These are phyloP conservation scores for Wickerhamomyces sp. DNA, from an alignment of 1,139 yeast genomes.

Conservation along the genomic window DNA sequence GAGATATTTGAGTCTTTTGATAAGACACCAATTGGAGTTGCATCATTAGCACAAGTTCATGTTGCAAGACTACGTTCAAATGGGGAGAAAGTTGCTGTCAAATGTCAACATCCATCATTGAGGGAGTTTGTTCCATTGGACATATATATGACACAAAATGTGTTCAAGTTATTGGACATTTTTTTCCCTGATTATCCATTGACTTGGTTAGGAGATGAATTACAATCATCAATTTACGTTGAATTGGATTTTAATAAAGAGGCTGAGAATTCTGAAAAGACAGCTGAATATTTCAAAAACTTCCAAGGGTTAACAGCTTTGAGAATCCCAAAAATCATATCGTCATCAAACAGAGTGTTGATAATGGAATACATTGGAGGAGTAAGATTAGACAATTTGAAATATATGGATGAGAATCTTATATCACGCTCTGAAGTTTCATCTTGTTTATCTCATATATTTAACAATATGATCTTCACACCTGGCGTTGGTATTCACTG, in stretches of 20 bases:
- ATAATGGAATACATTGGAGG: conserved; percentile 89
- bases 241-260: conserved; percentile 87
- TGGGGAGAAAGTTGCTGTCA: conserved; percentile 84
- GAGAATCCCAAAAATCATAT: conserved; percentile 66
- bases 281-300: conserved; percentile 60
- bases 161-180: conserved; percentile 67
- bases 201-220: conserved; percentile 90
- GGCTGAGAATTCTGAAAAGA: conserved; percentile 70
- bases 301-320: conserved; percentile 64
- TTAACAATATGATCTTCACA: conserved; percentile 92
- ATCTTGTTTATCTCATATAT: conserved; percentile 80
- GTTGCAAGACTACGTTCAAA: conserved; percentile 55
- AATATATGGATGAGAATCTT: conserved; percentile 53
- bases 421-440: conserved; percentile 79
- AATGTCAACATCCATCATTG: conserved; percentile 88
- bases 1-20: conserved; percentile 68
- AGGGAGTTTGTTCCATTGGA: conserved; percentile 89
- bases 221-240: conserved; percentile 77
- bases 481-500: conserved; percentile 92
- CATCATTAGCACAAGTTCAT: conserved; percentile 95
- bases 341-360: conserved; percentile 65
- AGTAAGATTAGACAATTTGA: conserved; percentile 71
- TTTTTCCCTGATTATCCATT: conserved; percentile 92
- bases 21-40: conserved; percentile 83
- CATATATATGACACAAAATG: conserved; percentile 68